Percentiles rank a stretch among this genome's conserved stretches.
Conservation (phyloP, 805 yeast genomes). For the Candida methanosorbosa region DNA sequence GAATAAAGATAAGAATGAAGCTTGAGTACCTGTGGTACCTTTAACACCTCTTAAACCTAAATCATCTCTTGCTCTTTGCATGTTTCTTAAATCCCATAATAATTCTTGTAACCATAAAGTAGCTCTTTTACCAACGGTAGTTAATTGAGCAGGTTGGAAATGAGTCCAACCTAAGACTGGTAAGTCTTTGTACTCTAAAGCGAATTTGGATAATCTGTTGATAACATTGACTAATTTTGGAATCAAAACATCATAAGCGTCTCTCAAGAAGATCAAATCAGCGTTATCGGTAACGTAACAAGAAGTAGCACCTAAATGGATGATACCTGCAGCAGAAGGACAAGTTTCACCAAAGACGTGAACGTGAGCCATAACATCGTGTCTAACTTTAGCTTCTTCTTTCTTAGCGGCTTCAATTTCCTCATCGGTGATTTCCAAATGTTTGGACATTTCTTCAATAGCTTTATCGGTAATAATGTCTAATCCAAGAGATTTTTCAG, state of each 20-base stretch:
- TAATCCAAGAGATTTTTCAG: conserved; percentile 88
- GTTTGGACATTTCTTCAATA: conserved; percentile 70
- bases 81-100: conserved; percentile 94
- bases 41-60: conserved; percentile 95
- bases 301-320: conserved; percentile 96
- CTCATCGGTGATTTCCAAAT: conserved; percentile 81
- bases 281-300: conserved; percentile 98
- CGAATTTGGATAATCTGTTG: conserved; percentile 81
- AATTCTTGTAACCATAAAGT: conserved; percentile 97
- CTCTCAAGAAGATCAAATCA: conserved; percentile 91
- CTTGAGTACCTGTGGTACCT: conserved; percentile 99
- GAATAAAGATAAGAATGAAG: conserved; percentile 88
- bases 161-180: conserved; percentile 99
- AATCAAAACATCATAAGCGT: conserved; percentile 87
- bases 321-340: conserved; percentile 96
- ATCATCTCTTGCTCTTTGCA: conserved; percentile 93
- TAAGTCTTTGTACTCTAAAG: conserved; percentile 84
- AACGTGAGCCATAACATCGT: conserved; percentile 99
- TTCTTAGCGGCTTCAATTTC: conserved; percentile 83
- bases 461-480: conserved; percentile 85
- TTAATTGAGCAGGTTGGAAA: conserved; percentile 98
- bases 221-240: conserved; percentile 96
- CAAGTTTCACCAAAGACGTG: conserved; percentile 89
- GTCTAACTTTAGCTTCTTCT: conserved; percentile 97
- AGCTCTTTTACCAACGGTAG: conserved; percentile 97